Evolutionary conservation across 192 early-diverging fungal genomes (phyloP).

Genomic region (Entomortierella beljakovae): DNA sequence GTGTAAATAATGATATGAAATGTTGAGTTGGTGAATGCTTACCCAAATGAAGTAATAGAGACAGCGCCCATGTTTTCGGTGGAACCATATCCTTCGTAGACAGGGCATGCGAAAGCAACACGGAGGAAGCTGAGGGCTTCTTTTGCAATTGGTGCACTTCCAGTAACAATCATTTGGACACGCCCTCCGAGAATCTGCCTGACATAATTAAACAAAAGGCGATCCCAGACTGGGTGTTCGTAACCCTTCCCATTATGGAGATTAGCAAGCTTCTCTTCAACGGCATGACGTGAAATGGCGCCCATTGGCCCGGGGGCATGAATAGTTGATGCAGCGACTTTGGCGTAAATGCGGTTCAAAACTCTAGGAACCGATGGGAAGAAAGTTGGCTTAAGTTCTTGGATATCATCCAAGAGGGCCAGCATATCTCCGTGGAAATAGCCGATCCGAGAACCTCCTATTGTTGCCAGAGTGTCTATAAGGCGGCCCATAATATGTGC

Average conservation of each 20-base stretch:
- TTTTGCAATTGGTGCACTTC: constrained; percentile 73
- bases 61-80: constrained; percentile 55
- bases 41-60: constrained; percentile 44
- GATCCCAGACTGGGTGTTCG: constrained; percentile 85
- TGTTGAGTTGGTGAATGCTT: neutral
- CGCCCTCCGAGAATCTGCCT: constrained; percentile 80
- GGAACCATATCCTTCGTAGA: constrained; percentile 67
- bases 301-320: constrained; percentile 66
- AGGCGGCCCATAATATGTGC: constrained; percentile 63
- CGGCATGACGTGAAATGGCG: constrained; percentile 61
- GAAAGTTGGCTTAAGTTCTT: constrained; percentile 77
- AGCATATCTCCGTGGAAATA: constrained; percentile 64
- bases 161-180: constrained; percentile 67
- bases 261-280: constrained; percentile 68
- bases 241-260: constrained; percentile 63
- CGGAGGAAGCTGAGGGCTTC: constrained; percentile 74
- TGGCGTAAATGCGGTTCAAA: constrained; percentile 86
- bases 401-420: constrained; percentile 86
- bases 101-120: constrained; percentile 68
- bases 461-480: neutral
- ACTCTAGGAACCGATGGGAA: constrained; percentile 90
- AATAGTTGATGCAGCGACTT: constrained; percentile 55
- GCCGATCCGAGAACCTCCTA: constrained; percentile 32
- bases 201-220: constrained; percentile 85
- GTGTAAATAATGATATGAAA: neutral